Base-by-base conservation (phyloP, 2,329 filamentous ascomycete species). In the Dryadomyces quercus-mongolicae region DNA sequence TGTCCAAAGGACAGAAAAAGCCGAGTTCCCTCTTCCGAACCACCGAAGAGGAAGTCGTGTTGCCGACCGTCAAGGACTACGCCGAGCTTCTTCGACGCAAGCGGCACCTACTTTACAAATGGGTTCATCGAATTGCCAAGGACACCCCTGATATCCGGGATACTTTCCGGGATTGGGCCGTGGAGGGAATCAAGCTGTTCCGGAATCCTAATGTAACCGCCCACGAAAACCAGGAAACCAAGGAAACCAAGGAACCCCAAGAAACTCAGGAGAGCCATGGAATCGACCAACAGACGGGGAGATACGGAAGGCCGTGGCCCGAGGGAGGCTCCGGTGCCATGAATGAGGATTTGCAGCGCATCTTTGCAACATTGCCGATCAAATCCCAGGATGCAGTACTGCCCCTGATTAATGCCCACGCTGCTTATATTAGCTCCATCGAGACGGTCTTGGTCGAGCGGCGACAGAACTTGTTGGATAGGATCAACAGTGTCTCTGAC, bases 1-100 rank as follows among this genome's bases (percentile, higher is more conserved):
- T 73, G 3, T 74, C 72, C 61, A 75, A 74, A 59, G 69, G 74
- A 7, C 40, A 48, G 22, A 52, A 52, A 42, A 52, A 52, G 16
- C 8, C 21, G 10, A n/a, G n/a, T n/a, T 15, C 40, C 4, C 8
- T 43, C 9, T 43, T 43, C 13, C 15, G 15, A 9, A 54, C 61
- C 55, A n/a, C 59, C 43, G 48, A 58, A 43, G 7, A 48, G n/a
- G 42, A 50, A 3, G 22, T n/a, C 20, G 74, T 31, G n/a, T 61
- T 69, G 46, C 80, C 85, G 0, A 81, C 77, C 0, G 84, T 90
- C 0, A 81, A 86, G 58, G 86, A 91, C 61, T 92, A 84, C 58
- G 82, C 89, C 9, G 68, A 74, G 15, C 67, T 92, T 1, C 68
- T 91, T 15, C 76, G 77, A 58, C 78, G 79, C 53, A 84, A 91